Percentiles rank a stretch among this genome's conserved stretches.
Evolutionary conservation across 108 stramenopile species (phyloP).

Genomic region (Nitzschia palea): DNA sequence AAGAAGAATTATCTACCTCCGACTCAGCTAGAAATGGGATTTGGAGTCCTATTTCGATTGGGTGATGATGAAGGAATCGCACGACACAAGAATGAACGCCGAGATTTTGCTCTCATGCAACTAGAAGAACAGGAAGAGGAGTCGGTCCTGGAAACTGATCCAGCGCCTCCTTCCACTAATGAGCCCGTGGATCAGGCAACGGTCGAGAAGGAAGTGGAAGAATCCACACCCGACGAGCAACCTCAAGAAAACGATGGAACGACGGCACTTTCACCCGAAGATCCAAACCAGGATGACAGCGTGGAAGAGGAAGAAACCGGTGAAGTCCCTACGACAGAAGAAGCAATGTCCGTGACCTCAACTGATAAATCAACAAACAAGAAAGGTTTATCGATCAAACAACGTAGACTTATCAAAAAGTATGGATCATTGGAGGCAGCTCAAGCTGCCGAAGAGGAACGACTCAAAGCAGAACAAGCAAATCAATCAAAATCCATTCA

Average conservation of each 20-base stretch:
- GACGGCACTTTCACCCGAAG: not conserved
- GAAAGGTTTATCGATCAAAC: slow-evolving; percentile 73
- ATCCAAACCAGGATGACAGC: slow-evolving; percentile 17
- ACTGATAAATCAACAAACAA: slow-evolving; percentile 20
- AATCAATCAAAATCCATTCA: not conserved
- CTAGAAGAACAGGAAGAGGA: slow-evolving; percentile 39
- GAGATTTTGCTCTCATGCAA: slow-evolving; percentile 79
- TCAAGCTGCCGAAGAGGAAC: slow-evolving; percentile 37
- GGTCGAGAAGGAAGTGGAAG: not conserved
- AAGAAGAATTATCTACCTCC: slow-evolving; percentile 95
- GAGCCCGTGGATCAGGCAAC: not conserved
- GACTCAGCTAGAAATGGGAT: slow-evolving; percentile 91
- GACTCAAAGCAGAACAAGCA: slow-evolving; percentile 23
- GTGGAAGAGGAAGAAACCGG: slow-evolving; percentile 3
- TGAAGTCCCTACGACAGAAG: not conserved
- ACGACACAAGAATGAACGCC: slow-evolving; percentile 87
- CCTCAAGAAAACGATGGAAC: not conserved
- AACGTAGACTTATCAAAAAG: slow-evolving; percentile 73
- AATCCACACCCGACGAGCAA: not conserved
- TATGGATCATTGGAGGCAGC: slow-evolving; percentile 69
- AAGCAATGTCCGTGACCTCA: not conserved
- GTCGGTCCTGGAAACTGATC: not conserved
- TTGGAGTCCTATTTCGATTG: slow-evolving; percentile 90
- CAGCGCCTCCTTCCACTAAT: not conserved
- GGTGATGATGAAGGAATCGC: slow-evolving; percentile 86